These are phyloP conservation scores for Botrytis fabae DNA, from an alignment of 2,329 filamentous ascomycete species.

Conservation along the genomic window DNA sequence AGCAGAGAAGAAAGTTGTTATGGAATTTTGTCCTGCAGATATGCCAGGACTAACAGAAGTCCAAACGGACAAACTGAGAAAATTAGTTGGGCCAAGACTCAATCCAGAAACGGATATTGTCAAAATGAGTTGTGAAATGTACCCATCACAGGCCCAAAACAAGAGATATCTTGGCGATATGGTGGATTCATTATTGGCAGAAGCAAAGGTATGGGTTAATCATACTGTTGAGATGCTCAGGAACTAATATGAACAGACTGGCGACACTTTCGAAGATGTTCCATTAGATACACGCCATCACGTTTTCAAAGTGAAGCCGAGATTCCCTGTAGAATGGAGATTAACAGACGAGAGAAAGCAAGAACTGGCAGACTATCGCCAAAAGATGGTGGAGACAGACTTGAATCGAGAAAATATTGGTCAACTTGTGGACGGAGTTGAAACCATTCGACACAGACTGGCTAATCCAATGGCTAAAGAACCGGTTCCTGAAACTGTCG, in stretches of 20 bases:
- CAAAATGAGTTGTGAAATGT: conserved; percentile 89
- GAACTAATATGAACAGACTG: conserved; percentile 53
- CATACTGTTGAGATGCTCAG: not conserved
- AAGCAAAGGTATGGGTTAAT: conserved; percentile 62
- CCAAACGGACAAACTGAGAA: conserved; percentile 80
- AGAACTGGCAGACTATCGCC: conserved; percentile 63
- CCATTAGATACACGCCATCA: conserved; percentile 88
- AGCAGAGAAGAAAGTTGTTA: conserved; percentile 87
- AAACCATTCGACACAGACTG: conserved; percentile 49
- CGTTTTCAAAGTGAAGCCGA: conserved; percentile 63
- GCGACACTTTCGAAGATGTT: conserved; percentile 83
- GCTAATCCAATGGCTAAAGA: conserved; percentile 29
- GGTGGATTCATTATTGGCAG: conserved; percentile 68
- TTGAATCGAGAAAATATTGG: conserved; percentile 54
- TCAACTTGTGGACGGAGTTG: conserved; percentile 57
- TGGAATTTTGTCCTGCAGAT: conserved; percentile 80
- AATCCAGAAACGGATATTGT: conserved; percentile 80
- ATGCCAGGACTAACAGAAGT: conserved; percentile 63
- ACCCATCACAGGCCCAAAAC: conserved; percentile 88
- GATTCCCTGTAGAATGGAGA: conserved; percentile 81
- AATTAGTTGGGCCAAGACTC: conserved; percentile 82
- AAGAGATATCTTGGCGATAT: conserved; percentile 89
- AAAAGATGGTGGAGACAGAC: conserved; percentile 55
- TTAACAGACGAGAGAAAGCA: conserved; percentile 68
- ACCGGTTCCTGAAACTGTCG: conserved; percentile 36